A percentile compares a stretch with the other conserved stretches of the same genome.
phyloP scores from a whole-genome alignment of 2,329 filamentous ascomycete species.

The Cryphonectria naterciae region DNA sequence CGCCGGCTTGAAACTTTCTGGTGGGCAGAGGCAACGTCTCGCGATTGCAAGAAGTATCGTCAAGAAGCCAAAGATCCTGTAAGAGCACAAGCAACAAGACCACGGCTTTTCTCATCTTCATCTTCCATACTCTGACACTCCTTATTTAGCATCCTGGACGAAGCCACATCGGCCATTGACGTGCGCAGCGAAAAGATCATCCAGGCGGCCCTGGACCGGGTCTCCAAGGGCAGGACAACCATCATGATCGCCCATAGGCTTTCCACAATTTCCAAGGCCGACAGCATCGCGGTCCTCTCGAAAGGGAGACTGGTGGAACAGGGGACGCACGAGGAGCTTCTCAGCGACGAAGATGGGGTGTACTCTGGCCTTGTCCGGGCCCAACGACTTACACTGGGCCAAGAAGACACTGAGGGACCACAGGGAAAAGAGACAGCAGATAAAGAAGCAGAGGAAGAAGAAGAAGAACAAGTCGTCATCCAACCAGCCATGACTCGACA shows the following conservation, averaged over 20 bases:
- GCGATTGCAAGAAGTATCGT: conserved; percentile 66
- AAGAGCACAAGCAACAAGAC: neutral
- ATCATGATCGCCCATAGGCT: conserved; percentile 72
- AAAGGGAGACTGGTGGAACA: conserved; percentile 73
- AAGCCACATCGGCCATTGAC: conserved; percentile 63
- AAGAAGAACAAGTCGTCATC: conserved; percentile 46
- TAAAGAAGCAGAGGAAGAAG: conserved; percentile 40
- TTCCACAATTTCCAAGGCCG: conserved; percentile 76
- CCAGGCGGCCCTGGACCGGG: conserved; percentile 57
- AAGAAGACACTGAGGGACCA: conserved; percentile 38
- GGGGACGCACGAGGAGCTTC: conserved; percentile 74
- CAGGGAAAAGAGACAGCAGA: conserved; percentile 40
- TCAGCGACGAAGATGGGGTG: conserved; percentile 61
- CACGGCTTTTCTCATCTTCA: too few species aligned
- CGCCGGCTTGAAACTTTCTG: conserved; percentile 72
- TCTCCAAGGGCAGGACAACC: conserved; percentile 61
- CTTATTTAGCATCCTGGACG: conserved; percentile 58
- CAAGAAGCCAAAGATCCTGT: conserved; percentile 61
- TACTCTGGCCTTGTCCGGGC: conserved; percentile 71
- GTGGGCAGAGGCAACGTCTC: conserved; percentile 65
- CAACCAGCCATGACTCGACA: conserved; percentile 46
- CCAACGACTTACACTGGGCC: conserved; percentile 60
- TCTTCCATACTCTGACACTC: too few species aligned
- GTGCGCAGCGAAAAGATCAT: conserved; percentile 50
- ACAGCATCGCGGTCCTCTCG: conserved; percentile 77